Evolutionary conservation across 345 rosid species (phyloP).

Genomic region (Rhizophora apiculata): DNA sequence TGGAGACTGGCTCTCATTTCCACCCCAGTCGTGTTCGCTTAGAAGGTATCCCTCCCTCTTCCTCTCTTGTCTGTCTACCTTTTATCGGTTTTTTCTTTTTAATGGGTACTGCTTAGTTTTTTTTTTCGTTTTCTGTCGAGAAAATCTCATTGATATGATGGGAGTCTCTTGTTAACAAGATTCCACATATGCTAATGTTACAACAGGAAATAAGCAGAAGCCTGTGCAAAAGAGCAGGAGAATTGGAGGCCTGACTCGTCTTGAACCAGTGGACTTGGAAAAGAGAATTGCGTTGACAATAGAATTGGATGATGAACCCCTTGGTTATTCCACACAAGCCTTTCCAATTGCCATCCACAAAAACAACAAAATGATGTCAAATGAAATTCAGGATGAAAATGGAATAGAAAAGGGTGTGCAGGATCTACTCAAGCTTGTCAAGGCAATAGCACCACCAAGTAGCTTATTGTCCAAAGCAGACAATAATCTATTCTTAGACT

Average conservation of each 20-base stretch:
- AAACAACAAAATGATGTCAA: not conserved
- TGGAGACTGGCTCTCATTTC: conserved; percentile 33
- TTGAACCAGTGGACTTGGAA: conserved; percentile 64
- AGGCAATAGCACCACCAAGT: conserved; percentile 7
- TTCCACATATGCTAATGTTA: not conserved
- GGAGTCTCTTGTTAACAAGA: not conserved
- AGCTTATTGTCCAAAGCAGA: conserved; percentile 23
- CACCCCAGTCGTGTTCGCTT: conserved; percentile 14
- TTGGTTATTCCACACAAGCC: not conserved
- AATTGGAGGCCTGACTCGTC: conserved; percentile 34
- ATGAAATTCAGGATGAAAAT: conserved; percentile 13
- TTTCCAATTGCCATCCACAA: conserved; percentile 1
- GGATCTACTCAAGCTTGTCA: conserved; percentile 20
- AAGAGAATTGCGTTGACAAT: conserved; percentile 38
- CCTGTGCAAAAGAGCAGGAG: conserved; percentile 32
- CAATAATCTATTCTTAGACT: conserved; percentile 39
- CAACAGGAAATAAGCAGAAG: not conserved
- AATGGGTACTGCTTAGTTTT: too few relatives aligned
- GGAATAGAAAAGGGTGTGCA: not conserved
- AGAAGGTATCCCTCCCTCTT: conserved; percentile 27
- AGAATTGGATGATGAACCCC: conserved; percentile 27
- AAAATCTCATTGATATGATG: not conserved
- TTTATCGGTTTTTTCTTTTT: not conserved
- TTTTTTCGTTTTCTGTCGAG: not conserved
- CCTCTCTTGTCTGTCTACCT: not conserved